Conservation (phyloP, 2,329 filamentous ascomycete genomes). For the Raffaelea deltoideospora region DNA sequence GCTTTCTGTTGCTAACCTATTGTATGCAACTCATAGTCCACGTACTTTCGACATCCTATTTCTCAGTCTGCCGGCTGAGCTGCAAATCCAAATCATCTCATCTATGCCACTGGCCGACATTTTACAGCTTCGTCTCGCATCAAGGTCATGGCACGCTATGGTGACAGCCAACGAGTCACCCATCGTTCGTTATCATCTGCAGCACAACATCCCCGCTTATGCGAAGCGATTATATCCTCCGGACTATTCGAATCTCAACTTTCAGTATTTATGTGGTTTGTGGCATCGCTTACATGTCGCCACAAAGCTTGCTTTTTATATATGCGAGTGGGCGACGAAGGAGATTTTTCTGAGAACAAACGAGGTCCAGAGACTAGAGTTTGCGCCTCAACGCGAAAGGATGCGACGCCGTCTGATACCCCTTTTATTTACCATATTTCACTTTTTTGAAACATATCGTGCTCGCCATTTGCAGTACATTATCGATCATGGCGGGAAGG, state of each 20-base stretch:
- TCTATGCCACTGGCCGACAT: slow-evolving; percentile 44
- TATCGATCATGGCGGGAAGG: slow-evolving; percentile 32
- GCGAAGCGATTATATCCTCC: slow-evolving; percentile 43
- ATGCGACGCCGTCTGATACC: slow-evolving; percentile 51
- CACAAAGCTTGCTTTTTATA: slow-evolving; percentile 44
- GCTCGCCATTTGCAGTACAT: slow-evolving; percentile 43
- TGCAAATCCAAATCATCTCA: slow-evolving; percentile 48
- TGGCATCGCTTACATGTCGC: slow-evolving; percentile 53
- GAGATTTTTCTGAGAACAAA: slow-evolving; percentile 48
- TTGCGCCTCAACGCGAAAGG: slow-evolving; percentile 44
- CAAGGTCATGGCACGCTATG: slow-evolving; percentile 42
- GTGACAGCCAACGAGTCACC: slow-evolving; percentile 44
- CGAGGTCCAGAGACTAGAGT: slow-evolving; percentile 37
- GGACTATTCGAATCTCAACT: slow-evolving; percentile 31
- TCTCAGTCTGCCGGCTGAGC: slow-evolving; percentile 40
- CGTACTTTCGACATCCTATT: slow-evolving; percentile 41
- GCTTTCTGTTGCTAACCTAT: too few species aligned
- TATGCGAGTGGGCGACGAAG: slow-evolving; percentile 49
- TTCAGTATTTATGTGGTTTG: slow-evolving; percentile 47
- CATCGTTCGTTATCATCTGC: slow-evolving; percentile 45
- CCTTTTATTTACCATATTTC: slow-evolving; percentile 48
- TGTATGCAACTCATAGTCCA: slow-evolving; percentile 13
- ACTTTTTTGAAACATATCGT: slow-evolving; percentile 53
- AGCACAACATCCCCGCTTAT: slow-evolving; percentile 44
- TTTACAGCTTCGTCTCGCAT: slow-evolving; percentile 41